Conservation (phyloP, 2,329 filamentous ascomycete species). For the Pseudogymnoascus sp. region DNA sequence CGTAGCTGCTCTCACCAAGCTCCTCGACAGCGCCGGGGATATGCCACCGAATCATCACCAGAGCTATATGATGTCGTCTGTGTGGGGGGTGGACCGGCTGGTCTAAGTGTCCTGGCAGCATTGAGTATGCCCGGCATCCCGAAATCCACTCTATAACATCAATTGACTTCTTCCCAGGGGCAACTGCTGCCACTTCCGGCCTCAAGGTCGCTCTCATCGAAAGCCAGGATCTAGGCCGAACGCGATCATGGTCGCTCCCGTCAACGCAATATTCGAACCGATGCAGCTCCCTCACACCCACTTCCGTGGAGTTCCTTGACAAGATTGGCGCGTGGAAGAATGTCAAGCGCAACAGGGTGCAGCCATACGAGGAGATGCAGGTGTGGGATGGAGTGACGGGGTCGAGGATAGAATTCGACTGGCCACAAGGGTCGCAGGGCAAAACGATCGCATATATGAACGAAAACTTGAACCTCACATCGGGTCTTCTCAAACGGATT, state of each 20-base stretch:
- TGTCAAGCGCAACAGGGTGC: conserved; percentile 63
- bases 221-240: conserved; percentile 71
- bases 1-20: conserved; percentile 22
- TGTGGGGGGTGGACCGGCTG: conserved; percentile 41
- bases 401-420: conserved; percentile 83
- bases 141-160: background rate
- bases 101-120: conserved; percentile 71
- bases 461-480: conserved; percentile 85
- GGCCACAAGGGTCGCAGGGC: conserved; percentile 43
- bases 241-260: conserved; percentile 58
- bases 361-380: conserved; percentile 92
- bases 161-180: conserved; percentile 42
- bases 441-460: conserved; percentile 89
- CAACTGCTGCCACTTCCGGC: conserved; percentile 64
- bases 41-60: conserved; percentile 18
- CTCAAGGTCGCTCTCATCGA: conserved; percentile 86
- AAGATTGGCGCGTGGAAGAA: conserved; percentile 80
- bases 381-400: conserved; percentile 94
- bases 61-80: conserved; percentile 31
- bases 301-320: conserved; percentile 75
- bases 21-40: conserved; percentile 19
- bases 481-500: conserved; percentile 65
- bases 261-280: conserved; percentile 76
- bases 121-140: conserved; percentile 49
- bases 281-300: conserved; percentile 88